Evolutionary conservation across 495 filamentous ascomycete genomes (phyloP), one percentile per base, ranked within the genome.

Genomic region (Penicillium subrubescens): DNA sequence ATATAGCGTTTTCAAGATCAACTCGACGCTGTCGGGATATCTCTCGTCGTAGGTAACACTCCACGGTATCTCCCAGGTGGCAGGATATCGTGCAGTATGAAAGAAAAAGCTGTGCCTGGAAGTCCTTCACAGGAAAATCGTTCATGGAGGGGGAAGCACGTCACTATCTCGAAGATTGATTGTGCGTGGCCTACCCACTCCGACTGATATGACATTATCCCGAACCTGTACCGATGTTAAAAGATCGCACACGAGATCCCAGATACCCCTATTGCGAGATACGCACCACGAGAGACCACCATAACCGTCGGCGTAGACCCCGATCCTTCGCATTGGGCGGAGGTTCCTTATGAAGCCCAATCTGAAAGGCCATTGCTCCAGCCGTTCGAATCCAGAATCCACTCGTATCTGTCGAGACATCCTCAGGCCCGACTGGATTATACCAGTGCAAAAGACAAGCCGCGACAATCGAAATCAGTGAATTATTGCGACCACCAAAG

Each of bases 311-410:
- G 19, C 71, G 69, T 27, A 74, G 67, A 17, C 69, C 71, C 5
- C 71, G 67, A 44, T 74, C 65, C 41, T 61, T 65, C 15, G 71
- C 60, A 52, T 65, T 70, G 3, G 65, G 61, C 1, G 65, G 57
- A 10, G 71, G 70, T n/a, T 74, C 71, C 27, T 74, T 74, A 43
- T 74, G 71, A 14, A 74, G 58, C 21, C 71, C 71, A 50, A 74
- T 72, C 48, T 74, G 71, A 48, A 74, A 74, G 2, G 71, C 71
- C 71, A 74, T 74, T 19, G 71, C 71, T 1, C 71, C 71, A n/a
- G 71, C 71, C 0, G 69, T 72, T 14, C 71, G 62, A 54, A 74
- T 74, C 71, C 71, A 74, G 33, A 74, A 74, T 1, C 71, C 71
- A 63, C 71, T 74, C 1, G 71, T 74, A 25, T 74, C 71, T 3